Evolutionary conservation across 805 yeast species (phyloP).

Genomic region (Metschnikowia chrysomelidarum): DNA sequence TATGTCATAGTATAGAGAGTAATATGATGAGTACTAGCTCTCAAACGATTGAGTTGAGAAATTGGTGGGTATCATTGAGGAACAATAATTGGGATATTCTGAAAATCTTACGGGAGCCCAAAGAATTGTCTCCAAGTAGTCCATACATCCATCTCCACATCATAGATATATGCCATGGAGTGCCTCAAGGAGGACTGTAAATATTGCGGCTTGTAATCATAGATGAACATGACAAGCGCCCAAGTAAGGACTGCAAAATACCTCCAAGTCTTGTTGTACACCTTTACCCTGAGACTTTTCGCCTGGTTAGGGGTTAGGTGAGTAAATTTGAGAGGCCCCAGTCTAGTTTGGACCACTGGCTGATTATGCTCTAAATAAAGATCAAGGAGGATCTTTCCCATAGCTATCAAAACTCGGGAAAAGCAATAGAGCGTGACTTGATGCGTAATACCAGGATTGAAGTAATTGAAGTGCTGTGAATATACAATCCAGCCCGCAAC

Average conservation of each 20-base stretch:
- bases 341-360: slow-evolving; percentile 28
- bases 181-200: slow-evolving; percentile 64
- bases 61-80: no score
- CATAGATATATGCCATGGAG: slow-evolving; percentile 71
- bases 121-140: slow-evolving; percentile 43
- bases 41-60: no score
- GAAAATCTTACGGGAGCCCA: slow-evolving; percentile 28
- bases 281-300: slow-evolving; percentile 26
- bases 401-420: slow-evolving; percentile 63
- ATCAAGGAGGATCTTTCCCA: slow-evolving; percentile 51
- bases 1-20: no score
- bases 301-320: slow-evolving; percentile 35
- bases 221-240: slow-evolving; percentile 73
- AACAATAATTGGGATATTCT: no score
- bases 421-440: slow-evolving; percentile 74
- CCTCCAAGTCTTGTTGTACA: slow-evolving; percentile 49
- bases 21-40: no score
- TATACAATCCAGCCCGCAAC: slow-evolving; percentile 44
- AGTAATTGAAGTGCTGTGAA: slow-evolving; percentile 42
- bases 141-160: slow-evolving; percentile 55
- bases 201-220: slow-evolving; percentile 57
- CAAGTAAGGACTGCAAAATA: slow-evolving; percentile 62
- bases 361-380: slow-evolving; percentile 34
- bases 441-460: slow-evolving; percentile 55
- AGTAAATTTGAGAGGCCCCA: slow-evolving; percentile 20